These are phyloP conservation scores for Lolium rigidum DNA, from an alignment of 176 grass and related monocot genomes.

Conservation along the genomic window DNA sequence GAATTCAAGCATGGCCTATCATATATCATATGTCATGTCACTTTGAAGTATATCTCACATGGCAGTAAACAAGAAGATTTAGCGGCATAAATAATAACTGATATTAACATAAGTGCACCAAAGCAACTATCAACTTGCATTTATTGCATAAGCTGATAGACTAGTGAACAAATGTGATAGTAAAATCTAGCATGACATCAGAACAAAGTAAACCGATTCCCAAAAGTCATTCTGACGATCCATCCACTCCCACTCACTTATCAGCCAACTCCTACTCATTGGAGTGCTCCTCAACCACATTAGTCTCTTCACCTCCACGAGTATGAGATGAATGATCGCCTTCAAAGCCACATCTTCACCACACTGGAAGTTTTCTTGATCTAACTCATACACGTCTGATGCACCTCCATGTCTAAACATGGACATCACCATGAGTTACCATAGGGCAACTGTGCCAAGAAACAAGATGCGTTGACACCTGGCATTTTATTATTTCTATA, in stretches of 20 bases:
- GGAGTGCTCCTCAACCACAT: neutral
- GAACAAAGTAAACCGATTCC: neutral
- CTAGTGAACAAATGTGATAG: neutral
- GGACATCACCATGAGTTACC: neutral
- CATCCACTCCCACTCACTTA: neutral
- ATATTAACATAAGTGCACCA: neutral
- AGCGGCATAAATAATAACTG: neutral
- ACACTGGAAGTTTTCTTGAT: neutral
- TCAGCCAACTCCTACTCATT: neutral
- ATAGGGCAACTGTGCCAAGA: neutral
- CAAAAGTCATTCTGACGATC: neutral
- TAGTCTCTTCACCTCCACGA: neutral
- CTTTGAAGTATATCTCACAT: neutral
- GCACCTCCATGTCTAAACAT: neutral
- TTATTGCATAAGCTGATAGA: neutral
- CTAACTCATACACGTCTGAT: neutral
- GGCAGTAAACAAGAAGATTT: neutral
- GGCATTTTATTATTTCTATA: neutral
- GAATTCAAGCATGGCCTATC: neutral
- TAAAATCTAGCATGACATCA: neutral
- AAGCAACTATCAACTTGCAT: neutral
- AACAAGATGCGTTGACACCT: neutral
- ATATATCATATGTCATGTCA: neutral
- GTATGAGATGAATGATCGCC: neutral
- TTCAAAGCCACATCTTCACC: slow-evolving; percentile 1